Evolutionary conservation across 2,329 filamentous ascomycete species (phyloP).

Genomic region (Teratosphaeria destructans): DNA sequence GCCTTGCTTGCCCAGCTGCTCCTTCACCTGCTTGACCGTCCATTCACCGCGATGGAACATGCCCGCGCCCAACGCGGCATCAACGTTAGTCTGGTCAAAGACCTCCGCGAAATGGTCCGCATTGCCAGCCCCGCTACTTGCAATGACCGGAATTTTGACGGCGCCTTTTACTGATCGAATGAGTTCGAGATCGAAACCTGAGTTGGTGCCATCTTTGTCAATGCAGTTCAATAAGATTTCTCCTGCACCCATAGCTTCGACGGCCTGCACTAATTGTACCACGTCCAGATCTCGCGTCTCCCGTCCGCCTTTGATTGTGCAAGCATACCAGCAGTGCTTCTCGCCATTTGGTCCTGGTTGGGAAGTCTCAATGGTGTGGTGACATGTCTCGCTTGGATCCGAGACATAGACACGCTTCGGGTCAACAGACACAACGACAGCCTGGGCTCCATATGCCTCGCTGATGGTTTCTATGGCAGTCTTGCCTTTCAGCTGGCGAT

Average conservation of each 20-base stretch:
- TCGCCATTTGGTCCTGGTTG: constrained; percentile 66
- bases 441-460: constrained; percentile 86
- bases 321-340: constrained; percentile 87
- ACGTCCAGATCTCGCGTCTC: constrained; percentile 93
- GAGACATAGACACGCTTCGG: constrained; percentile 81
- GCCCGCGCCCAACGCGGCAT: constrained; percentile 87
- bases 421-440: constrained; percentile 90
- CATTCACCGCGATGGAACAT: constrained; percentile 98
- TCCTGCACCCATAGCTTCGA: constrained; percentile 90
- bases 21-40: constrained; percentile 88
- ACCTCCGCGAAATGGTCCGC: constrained; percentile 85
- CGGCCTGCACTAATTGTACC: constrained; percentile 72
- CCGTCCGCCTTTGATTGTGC: constrained; percentile 89
- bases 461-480: constrained; percentile 96
- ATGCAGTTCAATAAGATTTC: constrained; percentile 97
- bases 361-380: constrained; percentile 64
- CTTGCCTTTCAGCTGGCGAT: constrained; percentile 59
- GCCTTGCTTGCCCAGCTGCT: constrained; percentile 60
- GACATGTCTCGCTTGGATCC: constrained; percentile 56
- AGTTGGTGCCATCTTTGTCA: constrained; percentile 90
- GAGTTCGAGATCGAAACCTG: constrained; percentile 87
- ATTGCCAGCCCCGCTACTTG: constrained; percentile 81
- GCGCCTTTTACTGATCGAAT: constrained; percentile 79
- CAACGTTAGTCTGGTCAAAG: constrained; percentile 72
- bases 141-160: constrained; percentile 86